Conservation (phyloP, 179 eudicot species). For the Beta corolliflora region DNA sequence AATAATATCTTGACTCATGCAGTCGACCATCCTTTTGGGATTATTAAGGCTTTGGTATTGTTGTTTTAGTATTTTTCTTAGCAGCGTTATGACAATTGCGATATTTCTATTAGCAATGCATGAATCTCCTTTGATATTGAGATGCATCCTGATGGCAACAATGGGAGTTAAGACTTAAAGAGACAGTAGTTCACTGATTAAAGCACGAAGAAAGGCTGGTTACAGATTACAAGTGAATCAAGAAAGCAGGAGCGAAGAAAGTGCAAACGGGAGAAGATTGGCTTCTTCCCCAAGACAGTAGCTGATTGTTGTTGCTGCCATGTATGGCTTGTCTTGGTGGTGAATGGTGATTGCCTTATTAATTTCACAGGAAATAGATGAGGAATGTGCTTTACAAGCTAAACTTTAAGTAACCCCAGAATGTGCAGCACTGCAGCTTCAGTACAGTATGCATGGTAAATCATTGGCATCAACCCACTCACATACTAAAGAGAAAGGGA, state of each 20-base stretch:
- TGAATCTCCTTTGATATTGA: not conserved
- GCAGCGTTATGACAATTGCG: not conserved
- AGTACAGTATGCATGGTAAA: not conserved
- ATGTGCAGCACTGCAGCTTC: not conserved
- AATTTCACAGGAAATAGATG: not conserved
- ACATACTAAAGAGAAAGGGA: not conserved
- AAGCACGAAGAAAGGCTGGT: not conserved
- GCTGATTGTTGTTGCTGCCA: not conserved
- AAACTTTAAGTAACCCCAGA: not conserved
- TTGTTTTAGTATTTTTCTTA: too few relatives aligned
- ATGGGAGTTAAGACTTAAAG: not conserved
- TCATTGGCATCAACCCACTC: not conserved
- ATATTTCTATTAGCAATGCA: not conserved
- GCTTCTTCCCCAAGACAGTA: not conserved
- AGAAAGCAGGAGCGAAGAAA: not conserved
- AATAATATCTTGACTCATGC: too few relatives aligned
- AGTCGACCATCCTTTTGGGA: too few relatives aligned
- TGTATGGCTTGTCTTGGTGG: not conserved
- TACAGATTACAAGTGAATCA: not conserved
- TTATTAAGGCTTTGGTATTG: too few relatives aligned
- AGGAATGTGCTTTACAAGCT: not conserved
- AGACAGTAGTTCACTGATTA: not conserved
- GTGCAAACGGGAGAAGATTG: not conserved
- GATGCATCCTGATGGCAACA: not conserved
- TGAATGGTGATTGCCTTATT: not conserved